Conservation (phyloP, 129 eudicot genomes). For the Erigeron canadensis region DNA sequence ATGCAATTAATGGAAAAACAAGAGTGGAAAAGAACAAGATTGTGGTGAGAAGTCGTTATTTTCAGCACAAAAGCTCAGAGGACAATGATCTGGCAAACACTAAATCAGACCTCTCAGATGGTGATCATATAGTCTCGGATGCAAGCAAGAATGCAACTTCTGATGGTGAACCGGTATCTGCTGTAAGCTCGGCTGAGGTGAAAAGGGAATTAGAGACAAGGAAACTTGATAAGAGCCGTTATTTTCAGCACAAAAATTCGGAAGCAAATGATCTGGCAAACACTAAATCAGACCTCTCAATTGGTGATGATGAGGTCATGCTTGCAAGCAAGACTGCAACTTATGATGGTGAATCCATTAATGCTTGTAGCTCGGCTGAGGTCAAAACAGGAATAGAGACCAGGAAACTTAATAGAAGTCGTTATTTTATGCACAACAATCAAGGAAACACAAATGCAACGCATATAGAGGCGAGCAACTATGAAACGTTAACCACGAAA, state of each 20-base stretch:
- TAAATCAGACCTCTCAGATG: no score
- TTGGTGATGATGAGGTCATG: constrained; percentile 7
- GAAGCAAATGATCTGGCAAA: constrained; percentile 23
- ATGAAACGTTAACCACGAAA: constrained; percentile 41
- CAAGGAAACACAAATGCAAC: constrained; percentile 30
- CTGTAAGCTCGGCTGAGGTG: no score
- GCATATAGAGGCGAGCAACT: constrained; percentile 15
- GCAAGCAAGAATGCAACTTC: no score
- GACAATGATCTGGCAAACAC: no score
- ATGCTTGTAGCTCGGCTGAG: constrained; percentile 19
- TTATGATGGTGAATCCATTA: constrained; percentile 26
- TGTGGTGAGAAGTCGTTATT: no score
- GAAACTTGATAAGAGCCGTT: no score
- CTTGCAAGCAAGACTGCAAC: constrained; percentile 13
- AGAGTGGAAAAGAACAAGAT: no score
- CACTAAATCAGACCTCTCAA: constrained; percentile 7
- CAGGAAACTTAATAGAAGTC: constrained; percentile 22
- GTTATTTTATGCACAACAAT: constrained; percentile 29
- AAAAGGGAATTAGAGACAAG: no score
- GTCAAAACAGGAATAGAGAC: constrained; percentile 21
- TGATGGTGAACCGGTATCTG: no score
- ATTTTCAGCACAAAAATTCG: constrained; percentile 26
- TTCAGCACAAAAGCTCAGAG: no score
- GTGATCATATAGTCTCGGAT: no score
- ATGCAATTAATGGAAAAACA: no score